Evolutionary conservation across 768 basidiomycete species (phyloP).

Genomic region (Chalciporus piperatus): DNA sequence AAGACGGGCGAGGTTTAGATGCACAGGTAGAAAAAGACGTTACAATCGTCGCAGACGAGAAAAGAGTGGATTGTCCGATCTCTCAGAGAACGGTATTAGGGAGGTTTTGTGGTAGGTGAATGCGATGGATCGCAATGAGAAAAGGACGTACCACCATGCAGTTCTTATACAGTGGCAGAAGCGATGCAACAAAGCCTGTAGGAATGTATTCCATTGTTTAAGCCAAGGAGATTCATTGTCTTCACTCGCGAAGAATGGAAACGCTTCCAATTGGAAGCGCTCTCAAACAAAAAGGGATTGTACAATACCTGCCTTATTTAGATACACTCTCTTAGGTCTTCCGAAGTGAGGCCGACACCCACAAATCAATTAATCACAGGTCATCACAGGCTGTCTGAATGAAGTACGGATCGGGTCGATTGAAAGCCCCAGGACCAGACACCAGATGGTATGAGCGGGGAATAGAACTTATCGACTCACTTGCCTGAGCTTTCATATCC

Average conservation of each 20-base stretch:
- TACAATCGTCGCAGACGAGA: constrained; percentile 23
- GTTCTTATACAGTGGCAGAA: constrained; percentile 19
- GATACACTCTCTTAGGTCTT: constrained; percentile 6
- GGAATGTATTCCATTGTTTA: neutral
- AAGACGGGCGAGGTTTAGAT: neutral
- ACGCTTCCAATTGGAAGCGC: neutral
- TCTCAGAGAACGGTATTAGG: constrained; percentile 21
- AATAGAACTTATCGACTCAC: neutral
- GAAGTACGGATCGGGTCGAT: neutral
- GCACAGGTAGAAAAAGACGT: neutral
- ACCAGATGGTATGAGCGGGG: too few species aligned
- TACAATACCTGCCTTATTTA: constrained; percentile 24
- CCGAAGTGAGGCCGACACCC: neutral
- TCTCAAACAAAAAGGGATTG: constrained; percentile 14
- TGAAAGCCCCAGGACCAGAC: too few species aligned
- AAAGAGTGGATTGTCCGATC: constrained; percentile 24
- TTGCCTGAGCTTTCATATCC: too few species aligned
- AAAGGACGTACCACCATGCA: neutral
- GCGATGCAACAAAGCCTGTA: constrained; percentile 16
- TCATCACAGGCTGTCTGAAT: too few species aligned
- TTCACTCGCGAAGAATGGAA: neutral
- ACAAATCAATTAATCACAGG: too few species aligned
- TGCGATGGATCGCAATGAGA: constrained; percentile 1
- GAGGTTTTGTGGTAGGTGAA: neutral
- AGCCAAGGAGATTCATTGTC: too few species aligned